Evolutionary conservation across 805 yeast species (phyloP).

Genomic region (Zygoascus tannicola): DNA sequence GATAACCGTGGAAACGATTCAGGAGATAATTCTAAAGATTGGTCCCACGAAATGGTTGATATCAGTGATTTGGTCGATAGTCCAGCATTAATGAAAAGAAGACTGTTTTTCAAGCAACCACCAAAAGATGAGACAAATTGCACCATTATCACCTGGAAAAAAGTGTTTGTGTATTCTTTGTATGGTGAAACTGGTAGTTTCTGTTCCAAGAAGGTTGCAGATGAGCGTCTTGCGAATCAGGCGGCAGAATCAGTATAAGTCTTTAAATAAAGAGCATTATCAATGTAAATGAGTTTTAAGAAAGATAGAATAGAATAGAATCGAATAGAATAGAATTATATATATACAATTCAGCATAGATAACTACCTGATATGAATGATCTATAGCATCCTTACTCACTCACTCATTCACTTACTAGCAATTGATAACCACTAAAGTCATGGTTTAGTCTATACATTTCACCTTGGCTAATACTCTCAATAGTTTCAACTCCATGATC

Average conservation of each 20-base stretch:
- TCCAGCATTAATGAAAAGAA: not conserved
- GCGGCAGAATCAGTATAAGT: no score
- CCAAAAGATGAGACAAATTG: constrained; percentile 1
- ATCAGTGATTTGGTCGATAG: not conserved
- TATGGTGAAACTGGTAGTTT: constrained; percentile 13
- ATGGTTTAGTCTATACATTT: not conserved
- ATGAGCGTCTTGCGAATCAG: no score
- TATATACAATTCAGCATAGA: no score
- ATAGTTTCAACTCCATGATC: no score
- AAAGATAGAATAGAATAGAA: no score
- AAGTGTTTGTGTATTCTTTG: constrained; percentile 14
- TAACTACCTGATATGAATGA: no score
- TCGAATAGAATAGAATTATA: no score
- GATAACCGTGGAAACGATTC: not conserved
- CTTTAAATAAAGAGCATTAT: no score
- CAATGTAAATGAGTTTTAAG: no score
- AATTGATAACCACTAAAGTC: not conserved
- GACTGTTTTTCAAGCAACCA: not conserved
- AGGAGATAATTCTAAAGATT: not conserved
- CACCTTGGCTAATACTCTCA: no score
- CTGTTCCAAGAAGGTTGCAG: constrained; percentile 8
- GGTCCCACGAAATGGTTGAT: not conserved
- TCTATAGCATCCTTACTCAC: no score
- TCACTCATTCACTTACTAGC: no score
- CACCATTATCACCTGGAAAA: constrained; percentile 14